These are phyloP conservation scores for Microglena sp. DNA, from an alignment of 139 green algal genomes.

Conservation along the genomic window DNA sequence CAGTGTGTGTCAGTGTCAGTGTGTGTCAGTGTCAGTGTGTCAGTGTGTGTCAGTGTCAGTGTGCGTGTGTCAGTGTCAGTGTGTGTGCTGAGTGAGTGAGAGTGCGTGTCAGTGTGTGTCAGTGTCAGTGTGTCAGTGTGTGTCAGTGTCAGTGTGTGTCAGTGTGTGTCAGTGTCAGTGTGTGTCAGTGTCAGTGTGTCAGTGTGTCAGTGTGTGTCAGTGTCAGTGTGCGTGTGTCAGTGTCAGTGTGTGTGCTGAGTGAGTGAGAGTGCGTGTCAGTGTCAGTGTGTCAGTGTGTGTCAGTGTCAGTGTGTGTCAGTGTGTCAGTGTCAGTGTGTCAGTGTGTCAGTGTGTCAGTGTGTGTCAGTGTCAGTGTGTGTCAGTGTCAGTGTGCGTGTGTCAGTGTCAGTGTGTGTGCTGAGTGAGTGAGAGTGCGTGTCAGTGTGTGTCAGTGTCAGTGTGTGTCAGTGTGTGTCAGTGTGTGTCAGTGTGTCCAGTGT, in stretches of 20 bases:
- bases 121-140: background rate
- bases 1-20: too few relatives aligned
- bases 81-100: background rate
- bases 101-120: background rate
- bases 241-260: background rate
- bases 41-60: background rate
- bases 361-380: too few relatives aligned
- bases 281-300: background rate
- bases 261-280: background rate
- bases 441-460: background rate
- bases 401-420: background rate
- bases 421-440: background rate
- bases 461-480: too few relatives aligned
- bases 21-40: background rate
- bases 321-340: too few relatives aligned
- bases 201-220: background rate
- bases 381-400: too few relatives aligned
- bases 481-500: background rate
- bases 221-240: background rate
- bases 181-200: background rate
- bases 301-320: too few relatives aligned
- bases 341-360: too few relatives aligned
- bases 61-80: background rate
- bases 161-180: background rate
- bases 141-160: background rate